phyloP scores from a whole-genome alignment of 352 stramenopile species.

The Phytophthora megakarya region DNA sequence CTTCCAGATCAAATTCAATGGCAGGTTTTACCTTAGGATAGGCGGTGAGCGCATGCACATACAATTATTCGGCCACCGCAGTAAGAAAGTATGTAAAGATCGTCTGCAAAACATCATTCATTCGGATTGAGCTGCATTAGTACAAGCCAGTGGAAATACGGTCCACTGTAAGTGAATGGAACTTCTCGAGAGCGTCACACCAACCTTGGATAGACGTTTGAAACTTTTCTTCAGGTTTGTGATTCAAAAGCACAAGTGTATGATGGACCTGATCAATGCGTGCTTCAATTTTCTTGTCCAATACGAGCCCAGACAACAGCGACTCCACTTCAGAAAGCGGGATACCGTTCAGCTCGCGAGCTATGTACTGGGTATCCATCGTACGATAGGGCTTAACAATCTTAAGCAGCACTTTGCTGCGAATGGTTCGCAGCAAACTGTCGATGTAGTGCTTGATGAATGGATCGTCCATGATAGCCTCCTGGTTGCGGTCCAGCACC shows the following conservation, averaged over 20 bases:
- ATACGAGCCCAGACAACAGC: conserved; percentile 91
- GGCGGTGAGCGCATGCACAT: conserved; percentile 13
- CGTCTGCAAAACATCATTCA: conserved; percentile 17
- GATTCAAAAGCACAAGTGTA: conserved; percentile 73
- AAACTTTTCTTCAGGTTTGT: conserved; percentile 74
- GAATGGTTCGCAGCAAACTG: conserved; percentile 93
- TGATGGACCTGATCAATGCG: conserved; percentile 92
- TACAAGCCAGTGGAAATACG: conserved; percentile 54
- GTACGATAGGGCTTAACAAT: conserved; percentile 94
- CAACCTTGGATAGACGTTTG: conserved; percentile 63
- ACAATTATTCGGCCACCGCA: conserved; percentile 21
- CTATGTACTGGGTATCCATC: conserved; percentile 93
- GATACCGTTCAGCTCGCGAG: conserved; percentile 93
- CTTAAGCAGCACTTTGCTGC: conserved; percentile 94
- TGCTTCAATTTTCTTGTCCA: conserved; percentile 93
- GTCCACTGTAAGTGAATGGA: conserved; percentile 69
- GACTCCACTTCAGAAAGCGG: conserved; percentile 91
- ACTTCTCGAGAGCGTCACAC: conserved; percentile 76
- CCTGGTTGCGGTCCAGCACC: conserved; percentile 87
- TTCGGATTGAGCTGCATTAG: neutral
- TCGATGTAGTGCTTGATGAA: conserved; percentile 96
- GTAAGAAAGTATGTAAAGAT: conserved; percentile 26
- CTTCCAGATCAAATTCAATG: conserved; percentile 7
- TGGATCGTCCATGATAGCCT: conserved; percentile 93
- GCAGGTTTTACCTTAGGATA: conserved; percentile 35